Base-by-base conservation (phyloP, 2,329 filamentous ascomycete species). In the Talaromyces sp. region DNA sequence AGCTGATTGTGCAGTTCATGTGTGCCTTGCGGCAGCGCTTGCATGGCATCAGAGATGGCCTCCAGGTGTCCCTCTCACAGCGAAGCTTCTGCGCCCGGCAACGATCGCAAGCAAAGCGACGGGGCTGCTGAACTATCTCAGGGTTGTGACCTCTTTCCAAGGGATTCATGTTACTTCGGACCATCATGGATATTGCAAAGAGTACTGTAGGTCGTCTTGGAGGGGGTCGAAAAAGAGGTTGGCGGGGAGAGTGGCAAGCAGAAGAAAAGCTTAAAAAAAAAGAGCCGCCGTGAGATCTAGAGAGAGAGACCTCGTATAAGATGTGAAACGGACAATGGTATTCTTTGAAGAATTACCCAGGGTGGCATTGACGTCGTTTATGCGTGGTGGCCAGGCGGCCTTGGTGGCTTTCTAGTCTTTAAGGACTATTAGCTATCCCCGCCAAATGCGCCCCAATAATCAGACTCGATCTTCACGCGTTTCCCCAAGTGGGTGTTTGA, bases 11-110 rank as follows among this genome's bases (percentile, higher is more conserved):
- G 19, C 62, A 64, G 32, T 28, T 13, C 36, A 62, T 54, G 17
- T 52, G 57, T n/a, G 59, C 59, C 47, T 60, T 64, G 44, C 62
- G 60, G 32, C 62, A 64, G 11, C 62, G 62, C 49, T 60, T 64
- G 57, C 62, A 64, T 52, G 62, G 60, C 62, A 60, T 64, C 11
- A 64, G 60, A 52, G 59, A 57, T 25, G 59, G 59, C 22, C 49
- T 57, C 62, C 62, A 64, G 27, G 59, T 58, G 55, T 62, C 62
- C 28, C 62, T 64, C 22, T 64, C 62, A 49, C 62, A 64, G 55
- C 62, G 62, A 7, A 64, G 32, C 32, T 64, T 64, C 44, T 64
- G 62, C 62, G 62, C 60, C 44, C 62, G 60, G 33, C 62, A 64
- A 47, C 62, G 59, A 51, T 64, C 62, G 49, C 62, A 64, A 49